Evolutionary conservation across 2,329 filamentous ascomycete species (phyloP).

Genomic region (Venturia pyrina): DNA sequence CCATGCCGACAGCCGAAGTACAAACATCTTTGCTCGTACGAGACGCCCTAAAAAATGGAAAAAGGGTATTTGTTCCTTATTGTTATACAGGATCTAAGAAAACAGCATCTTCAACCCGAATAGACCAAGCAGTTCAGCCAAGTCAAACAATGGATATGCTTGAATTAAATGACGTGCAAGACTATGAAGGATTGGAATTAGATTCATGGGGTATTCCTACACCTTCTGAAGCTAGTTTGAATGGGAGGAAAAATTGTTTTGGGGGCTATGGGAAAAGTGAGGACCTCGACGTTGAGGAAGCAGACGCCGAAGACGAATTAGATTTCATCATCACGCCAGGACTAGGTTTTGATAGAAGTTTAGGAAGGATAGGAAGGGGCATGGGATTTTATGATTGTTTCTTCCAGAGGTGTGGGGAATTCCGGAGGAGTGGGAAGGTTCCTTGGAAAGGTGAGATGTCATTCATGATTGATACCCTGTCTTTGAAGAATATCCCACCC

Average conservation of each 20-base stretch:
- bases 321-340: conserved; percentile 89
- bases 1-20: conserved; percentile 82
- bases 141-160: conserved; percentile 87
- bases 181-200: conserved; percentile 65
- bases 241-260: conserved; percentile 61
- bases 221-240: conserved; percentile 55
- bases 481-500: neutral
- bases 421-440: conserved; percentile 14
- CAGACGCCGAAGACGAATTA: conserved; percentile 37
- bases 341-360: conserved; percentile 72
- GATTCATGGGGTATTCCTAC: conserved; percentile 97
- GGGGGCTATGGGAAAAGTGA: conserved; percentile 45
- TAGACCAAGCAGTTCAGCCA: conserved; percentile 25
- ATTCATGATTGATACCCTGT: too few species aligned
- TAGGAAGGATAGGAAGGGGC: conserved; percentile 80
- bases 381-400: conserved; percentile 98
- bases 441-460: conserved; percentile 6
- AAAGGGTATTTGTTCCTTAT: conserved; percentile 86
- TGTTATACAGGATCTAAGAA: conserved; percentile 42
- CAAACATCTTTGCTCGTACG: conserved; percentile 74
- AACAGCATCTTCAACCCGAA: too few species aligned
- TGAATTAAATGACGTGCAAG: conserved; percentile 57
- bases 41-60: conserved; percentile 66
- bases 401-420: conserved; percentile 57
- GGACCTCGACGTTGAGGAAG: conserved; percentile 24